These are phyloP conservation scores for Westerdykella sp. DNA, from an alignment of 2,329 filamentous ascomycete species.

Conservation along the genomic window DNA sequence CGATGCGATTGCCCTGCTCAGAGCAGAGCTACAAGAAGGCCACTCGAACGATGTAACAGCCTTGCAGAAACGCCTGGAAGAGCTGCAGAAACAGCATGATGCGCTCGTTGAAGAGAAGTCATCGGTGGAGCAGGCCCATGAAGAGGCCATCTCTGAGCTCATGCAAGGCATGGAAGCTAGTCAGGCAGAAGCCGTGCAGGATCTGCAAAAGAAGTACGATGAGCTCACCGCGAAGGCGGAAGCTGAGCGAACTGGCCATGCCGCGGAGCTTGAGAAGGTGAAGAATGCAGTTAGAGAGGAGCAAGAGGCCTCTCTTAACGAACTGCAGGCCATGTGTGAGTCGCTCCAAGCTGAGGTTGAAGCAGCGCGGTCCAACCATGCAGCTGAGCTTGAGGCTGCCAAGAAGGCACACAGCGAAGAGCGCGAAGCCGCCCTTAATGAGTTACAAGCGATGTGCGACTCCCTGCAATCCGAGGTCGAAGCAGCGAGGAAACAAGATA, in stretches of 20 bases:
- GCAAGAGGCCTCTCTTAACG: not conserved
- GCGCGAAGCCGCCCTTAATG: not conserved
- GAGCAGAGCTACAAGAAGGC: constrained; percentile 24
- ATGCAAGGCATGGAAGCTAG: constrained; percentile 32
- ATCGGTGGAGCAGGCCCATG: constrained; percentile 26
- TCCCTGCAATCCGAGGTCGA: constrained; percentile 4
- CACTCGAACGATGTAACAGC: constrained; percentile 22
- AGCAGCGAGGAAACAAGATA: constrained; percentile 10
- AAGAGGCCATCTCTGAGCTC: constrained; percentile 32
- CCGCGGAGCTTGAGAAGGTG: constrained; percentile 12
- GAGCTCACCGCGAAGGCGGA: constrained; percentile 19
- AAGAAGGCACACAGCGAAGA: not conserved
- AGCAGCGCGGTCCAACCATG: not conserved
- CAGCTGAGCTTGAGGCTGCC: not conserved
- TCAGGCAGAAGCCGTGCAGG: constrained; percentile 26
- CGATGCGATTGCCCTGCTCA: constrained; percentile 26
- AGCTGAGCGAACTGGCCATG: constrained; percentile 13
- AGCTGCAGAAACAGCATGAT: constrained; percentile 20
- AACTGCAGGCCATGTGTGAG: constrained; percentile 1
- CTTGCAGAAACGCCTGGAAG: constrained; percentile 23
- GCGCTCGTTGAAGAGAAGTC: constrained; percentile 26
- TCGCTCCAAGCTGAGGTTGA: not conserved
- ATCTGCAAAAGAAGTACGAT: constrained; percentile 31
- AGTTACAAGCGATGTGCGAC: not conserved
- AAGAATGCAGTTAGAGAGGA: constrained; percentile 3